Percentiles rank a stretch among this genome's conserved stretches.
Evolutionary conservation across 352 stramenopile genomes (phyloP).

Genomic region (Aphanomyces euteiches): DNA sequence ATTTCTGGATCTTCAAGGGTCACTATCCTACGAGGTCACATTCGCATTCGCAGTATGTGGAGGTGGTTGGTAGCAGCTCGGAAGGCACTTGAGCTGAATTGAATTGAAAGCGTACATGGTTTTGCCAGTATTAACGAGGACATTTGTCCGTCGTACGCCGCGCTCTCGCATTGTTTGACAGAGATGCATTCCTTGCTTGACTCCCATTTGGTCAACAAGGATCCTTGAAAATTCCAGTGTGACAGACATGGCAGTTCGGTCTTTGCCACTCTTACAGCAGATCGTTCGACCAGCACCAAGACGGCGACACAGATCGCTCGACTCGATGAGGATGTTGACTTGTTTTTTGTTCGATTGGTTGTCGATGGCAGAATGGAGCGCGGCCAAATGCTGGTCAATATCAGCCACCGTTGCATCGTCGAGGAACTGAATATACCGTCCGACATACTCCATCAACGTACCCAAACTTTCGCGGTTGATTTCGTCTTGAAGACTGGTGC

Average conservation of each 20-base stretch:
- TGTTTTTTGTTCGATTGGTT: conserved; percentile 80
- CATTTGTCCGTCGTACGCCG: conserved; percentile 77
- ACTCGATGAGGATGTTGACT: conserved; percentile 83
- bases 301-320: conserved; percentile 83
- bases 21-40: conserved; percentile 54
- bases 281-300: conserved; percentile 89
- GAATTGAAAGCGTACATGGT: conserved; percentile 97
- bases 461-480: conserved; percentile 76
- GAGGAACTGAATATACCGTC: conserved; percentile 62
- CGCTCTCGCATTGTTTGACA: conserved; percentile 84
- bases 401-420: conserved; percentile 40
- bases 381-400: conserved; percentile 55
- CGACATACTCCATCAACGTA: conserved; percentile 68
- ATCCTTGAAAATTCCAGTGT: conserved; percentile 93
- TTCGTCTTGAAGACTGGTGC: conserved; percentile 80
- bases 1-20: not conserved
- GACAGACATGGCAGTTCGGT: conserved; percentile 96
- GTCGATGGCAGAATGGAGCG: conserved; percentile 46
- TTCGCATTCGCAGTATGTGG: conserved; percentile 72
- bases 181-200: conserved; percentile 80
- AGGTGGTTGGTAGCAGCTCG: conserved; percentile 88
- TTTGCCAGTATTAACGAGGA: conserved; percentile 83
- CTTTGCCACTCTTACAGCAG: conserved; percentile 98
- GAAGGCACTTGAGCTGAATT: conserved; percentile 96
- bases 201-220: conserved; percentile 82